These are phyloP conservation scores for Yamadazyma oceani DNA, from an alignment of 1,139 yeast genomes.

Conservation along the genomic window DNA sequence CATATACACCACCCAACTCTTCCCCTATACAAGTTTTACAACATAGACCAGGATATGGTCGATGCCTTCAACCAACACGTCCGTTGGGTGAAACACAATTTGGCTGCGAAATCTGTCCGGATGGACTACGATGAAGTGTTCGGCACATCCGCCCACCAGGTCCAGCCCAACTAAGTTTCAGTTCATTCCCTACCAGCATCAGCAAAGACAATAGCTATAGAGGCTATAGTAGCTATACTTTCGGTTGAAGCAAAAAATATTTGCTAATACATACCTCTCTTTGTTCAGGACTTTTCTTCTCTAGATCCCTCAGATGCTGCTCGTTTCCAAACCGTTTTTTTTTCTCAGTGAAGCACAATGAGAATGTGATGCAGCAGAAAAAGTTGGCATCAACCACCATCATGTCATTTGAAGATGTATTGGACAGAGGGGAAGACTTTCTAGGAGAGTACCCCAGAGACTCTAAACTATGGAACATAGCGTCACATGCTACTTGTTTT, in stretches of 20 bases:
- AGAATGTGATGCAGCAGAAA: neutral
- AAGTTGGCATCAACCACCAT: too few species aligned
- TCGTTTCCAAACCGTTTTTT: too few species aligned
- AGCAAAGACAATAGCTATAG: too few species aligned
- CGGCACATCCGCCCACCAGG: too few species aligned
- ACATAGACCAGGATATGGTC: slow-evolving; percentile 2
- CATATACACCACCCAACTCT: slow-evolving; percentile 6
- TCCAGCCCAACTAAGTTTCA: too few species aligned
- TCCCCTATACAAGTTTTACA: slow-evolving; percentile 10
- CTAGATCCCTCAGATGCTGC: too few species aligned
- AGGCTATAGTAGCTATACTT: too few species aligned
- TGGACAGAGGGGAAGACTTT: slow-evolving; percentile 74
- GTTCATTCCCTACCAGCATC: too few species aligned
- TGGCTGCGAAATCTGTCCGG: slow-evolving; percentile 3
- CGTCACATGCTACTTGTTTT: slow-evolving; percentile 70
- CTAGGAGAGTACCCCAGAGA: slow-evolving; percentile 61
- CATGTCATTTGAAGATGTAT: slow-evolving; percentile 76
- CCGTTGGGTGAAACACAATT: neutral
- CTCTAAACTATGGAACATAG: slow-evolving; percentile 59
- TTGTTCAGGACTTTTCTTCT: too few species aligned
- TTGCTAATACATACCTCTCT: too few species aligned
- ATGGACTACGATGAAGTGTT: slow-evolving; percentile 5
- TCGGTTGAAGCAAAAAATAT: too few species aligned
- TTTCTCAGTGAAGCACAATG: neutral
- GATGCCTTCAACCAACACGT: slow-evolving; percentile 4